Evolutionary conservation across 2,329 filamentous ascomycete species (phyloP).

Genomic region (Ilyonectria destructans): DNA sequence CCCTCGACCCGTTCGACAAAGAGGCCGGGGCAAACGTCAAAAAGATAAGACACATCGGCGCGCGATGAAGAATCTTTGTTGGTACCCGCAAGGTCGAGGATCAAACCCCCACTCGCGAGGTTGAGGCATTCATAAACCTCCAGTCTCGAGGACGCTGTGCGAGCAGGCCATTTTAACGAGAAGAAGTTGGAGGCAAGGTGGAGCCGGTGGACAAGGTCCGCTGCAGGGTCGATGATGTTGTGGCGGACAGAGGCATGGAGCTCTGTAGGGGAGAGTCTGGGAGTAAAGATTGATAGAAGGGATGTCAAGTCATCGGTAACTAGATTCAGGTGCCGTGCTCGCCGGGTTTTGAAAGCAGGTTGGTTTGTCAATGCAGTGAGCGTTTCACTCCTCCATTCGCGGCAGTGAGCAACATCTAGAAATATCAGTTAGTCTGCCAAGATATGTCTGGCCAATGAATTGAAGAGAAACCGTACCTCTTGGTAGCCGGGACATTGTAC

Average conservation of each 20-base stretch:
- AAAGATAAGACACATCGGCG: constrained; percentile 54
- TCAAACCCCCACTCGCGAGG: constrained; percentile 51
- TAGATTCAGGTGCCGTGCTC: constrained; percentile 48
- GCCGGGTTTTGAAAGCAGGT: constrained; percentile 51
- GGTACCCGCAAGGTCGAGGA: constrained; percentile 51
- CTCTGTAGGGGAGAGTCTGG: constrained; percentile 48
- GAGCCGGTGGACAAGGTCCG: constrained; percentile 56
- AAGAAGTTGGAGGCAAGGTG: constrained; percentile 55
- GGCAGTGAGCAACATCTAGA: constrained; percentile 54
- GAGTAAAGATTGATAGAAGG: constrained; percentile 51
- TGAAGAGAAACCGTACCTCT: constrained; percentile 47
- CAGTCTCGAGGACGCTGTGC: constrained; percentile 54
- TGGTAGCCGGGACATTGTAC: constrained; percentile 53
- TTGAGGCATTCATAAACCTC: constrained; percentile 58
- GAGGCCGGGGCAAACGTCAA: constrained; percentile 56
- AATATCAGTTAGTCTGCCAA: constrained; percentile 26
- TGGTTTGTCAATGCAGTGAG: constrained; percentile 54
- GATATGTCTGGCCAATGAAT: neutral
- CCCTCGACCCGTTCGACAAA: constrained; percentile 56
- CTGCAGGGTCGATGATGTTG: constrained; percentile 55
- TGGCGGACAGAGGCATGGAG: constrained; percentile 54
- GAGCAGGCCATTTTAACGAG: constrained; percentile 57
- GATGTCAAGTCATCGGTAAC: constrained; percentile 55
- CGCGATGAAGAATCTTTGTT: constrained; percentile 50
- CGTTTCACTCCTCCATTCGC: constrained; percentile 58